Evolutionary conservation across 129 eudicot species (phyloP).

Genomic region (Escallonia herrerae): DNA sequence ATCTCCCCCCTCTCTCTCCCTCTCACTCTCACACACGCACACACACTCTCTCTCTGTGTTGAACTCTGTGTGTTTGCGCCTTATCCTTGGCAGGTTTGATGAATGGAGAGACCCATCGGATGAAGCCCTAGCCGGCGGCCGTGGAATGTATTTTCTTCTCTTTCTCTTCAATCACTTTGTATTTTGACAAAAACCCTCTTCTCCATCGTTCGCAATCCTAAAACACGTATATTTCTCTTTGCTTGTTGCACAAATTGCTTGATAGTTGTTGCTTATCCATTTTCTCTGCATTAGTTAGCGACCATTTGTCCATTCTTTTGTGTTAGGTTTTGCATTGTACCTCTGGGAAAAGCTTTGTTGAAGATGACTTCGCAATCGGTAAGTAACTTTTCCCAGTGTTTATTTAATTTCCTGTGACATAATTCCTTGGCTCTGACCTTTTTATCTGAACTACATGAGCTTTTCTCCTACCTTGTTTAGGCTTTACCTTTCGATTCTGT

Average conservation of each 20-base stretch:
- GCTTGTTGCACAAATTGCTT: too few species aligned
- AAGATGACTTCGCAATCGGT: slow-evolving; percentile 52
- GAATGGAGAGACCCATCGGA: slow-evolving; percentile 65
- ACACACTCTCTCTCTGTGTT: not conserved
- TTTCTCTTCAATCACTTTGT: not conserved
- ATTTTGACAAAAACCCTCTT: not conserved
- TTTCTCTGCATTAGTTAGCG: not conserved
- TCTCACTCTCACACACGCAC: not conserved
- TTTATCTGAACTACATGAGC: not conserved
- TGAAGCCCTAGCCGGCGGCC: slow-evolving; percentile 71
- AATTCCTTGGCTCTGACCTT: not conserved
- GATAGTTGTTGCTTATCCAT: too few species aligned
- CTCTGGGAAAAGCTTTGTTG: slow-evolving; percentile 56
- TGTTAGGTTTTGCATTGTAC: slow-evolving; percentile 75
- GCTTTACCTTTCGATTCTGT: too few species aligned
- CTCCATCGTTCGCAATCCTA: too few species aligned
- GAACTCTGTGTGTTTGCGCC: too few species aligned
- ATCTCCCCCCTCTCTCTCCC: not conserved
- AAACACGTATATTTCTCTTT: too few species aligned
- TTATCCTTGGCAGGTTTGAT: slow-evolving; percentile 43
- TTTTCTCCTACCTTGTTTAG: too few species aligned
- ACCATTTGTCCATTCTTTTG: not conserved
- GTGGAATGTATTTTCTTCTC: slow-evolving; percentile 49
- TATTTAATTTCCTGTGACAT: too few species aligned
- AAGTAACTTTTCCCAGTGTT: slow-evolving; percentile 6